Conservation (phyloP, 306 rosid genomes). For the Fragaria vesca region DNA sequence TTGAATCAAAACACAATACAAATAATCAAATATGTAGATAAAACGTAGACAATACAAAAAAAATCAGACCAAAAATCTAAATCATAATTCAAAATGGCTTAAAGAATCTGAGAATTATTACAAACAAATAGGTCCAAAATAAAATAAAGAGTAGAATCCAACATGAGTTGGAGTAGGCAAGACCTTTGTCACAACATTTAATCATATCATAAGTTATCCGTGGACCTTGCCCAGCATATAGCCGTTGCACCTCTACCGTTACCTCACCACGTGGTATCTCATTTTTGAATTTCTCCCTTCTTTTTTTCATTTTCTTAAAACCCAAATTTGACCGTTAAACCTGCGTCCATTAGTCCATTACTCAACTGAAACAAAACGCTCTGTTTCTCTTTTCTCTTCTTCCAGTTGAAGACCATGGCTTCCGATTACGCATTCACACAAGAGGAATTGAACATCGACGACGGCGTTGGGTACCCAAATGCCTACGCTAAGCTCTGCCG, state of each 20-base stretch:
- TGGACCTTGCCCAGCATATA: constrained; percentile 34
- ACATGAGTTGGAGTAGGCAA: not conserved
- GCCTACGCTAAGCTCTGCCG: constrained; percentile 71
- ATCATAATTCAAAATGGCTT: not conserved
- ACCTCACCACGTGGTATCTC: constrained; percentile 22
- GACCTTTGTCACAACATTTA: constrained; percentile 11
- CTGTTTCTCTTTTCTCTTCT: constrained; percentile 12
- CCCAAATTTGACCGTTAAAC: constrained; percentile 55
- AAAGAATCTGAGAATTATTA: not conserved
- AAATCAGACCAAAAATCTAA: not conserved
- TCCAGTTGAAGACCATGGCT: constrained; percentile 47
- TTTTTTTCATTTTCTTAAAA: constrained; percentile 5
- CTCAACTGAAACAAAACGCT: not conserved
- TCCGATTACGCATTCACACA: constrained; percentile 47
- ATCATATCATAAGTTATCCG: constrained; percentile 8
- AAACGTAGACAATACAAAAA: not conserved
- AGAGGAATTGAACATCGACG: constrained; percentile 60
- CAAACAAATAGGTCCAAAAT: constrained; percentile 8
- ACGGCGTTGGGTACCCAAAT: constrained; percentile 77
- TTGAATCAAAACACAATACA: too few relatives aligned
- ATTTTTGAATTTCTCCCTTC: constrained; percentile 12
- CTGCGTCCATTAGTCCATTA: constrained; percentile 22
- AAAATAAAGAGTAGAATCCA: not conserved
- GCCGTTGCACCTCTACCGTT: constrained; percentile 49
- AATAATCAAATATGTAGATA: too few relatives aligned